Evolutionary conservation across 1,284 basidiomycete genomes (phyloP).

Genomic region (Kwoniella shivajii): DNA sequence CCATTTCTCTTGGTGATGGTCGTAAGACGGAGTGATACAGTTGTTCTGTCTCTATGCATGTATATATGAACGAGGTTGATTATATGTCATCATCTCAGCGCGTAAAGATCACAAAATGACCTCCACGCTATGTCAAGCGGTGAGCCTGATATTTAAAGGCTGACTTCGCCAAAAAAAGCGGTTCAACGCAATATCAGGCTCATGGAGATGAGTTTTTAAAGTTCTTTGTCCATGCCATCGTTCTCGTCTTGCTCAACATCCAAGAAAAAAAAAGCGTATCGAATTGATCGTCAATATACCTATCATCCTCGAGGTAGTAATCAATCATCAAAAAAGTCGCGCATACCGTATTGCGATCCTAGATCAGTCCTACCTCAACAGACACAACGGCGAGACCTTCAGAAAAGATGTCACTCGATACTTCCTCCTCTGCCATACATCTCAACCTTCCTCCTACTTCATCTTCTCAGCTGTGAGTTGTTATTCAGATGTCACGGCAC

Average conservation of each 20-base stretch:
- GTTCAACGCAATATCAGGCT: slow-evolving; percentile 2
- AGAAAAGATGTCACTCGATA: slow-evolving; percentile 51
- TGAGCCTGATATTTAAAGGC: slow-evolving; percentile 1
- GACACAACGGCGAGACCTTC: not conserved
- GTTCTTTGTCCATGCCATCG: not conserved
- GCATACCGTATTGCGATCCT: not conserved
- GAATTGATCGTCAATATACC: too few species aligned
- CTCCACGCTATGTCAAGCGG: slow-evolving; percentile 1
- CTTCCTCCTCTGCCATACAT: slow-evolving; percentile 50
- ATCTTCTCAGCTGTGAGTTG: slow-evolving; percentile 42
- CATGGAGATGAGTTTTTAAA: slow-evolving; percentile 5
- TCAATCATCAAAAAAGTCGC: not conserved
- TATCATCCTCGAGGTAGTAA: too few species aligned
- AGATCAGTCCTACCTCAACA: not conserved
- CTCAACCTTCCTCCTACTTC: slow-evolving; percentile 50
- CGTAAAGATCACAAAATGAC: not conserved
- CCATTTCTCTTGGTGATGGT: slow-evolving; percentile 18
- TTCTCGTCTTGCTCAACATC: not conserved
- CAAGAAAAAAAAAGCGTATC: not conserved
- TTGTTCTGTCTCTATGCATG: too few species aligned
- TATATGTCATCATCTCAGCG: not conserved
- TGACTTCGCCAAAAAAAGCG: not conserved
- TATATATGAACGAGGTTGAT: too few species aligned
- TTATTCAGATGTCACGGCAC: too few species aligned
- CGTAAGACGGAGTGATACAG: too few species aligned